Conservation (phyloP, 345 rosid genomes). For the Eucalyptus regnans region DNA sequence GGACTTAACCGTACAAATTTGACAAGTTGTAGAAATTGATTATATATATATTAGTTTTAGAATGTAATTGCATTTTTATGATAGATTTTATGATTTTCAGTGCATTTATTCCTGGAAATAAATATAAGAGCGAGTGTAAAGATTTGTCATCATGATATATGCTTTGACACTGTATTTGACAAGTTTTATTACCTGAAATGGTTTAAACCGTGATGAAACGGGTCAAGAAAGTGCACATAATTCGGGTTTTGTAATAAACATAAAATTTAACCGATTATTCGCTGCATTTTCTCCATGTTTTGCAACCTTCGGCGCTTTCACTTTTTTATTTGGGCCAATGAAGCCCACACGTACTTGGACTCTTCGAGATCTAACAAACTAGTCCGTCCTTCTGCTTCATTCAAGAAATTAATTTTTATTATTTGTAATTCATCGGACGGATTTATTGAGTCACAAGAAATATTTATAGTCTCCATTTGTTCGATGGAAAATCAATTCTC, state of each 20-base stretch:
- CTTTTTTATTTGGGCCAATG: background rate
- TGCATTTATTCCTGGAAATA: rapidly evolving
- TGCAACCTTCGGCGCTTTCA: background rate
- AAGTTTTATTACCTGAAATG: background rate
- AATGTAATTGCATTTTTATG: no score
- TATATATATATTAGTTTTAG: no score
- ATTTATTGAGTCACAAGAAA: background rate
- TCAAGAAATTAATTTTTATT: no score
- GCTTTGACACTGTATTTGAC: background rate
- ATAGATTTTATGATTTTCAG: background rate
- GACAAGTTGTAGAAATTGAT: no score
- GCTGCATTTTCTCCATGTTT: background rate
- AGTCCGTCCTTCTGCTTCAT: no score
- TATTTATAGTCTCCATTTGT: background rate
- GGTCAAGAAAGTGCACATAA: background rate
- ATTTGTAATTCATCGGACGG: rapidly evolving
- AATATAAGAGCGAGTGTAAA: background rate
- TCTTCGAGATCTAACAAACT: no score
- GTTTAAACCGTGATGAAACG: background rate
- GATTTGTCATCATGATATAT: background rate
- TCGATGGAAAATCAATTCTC: background rate
- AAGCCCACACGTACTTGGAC: background rate
- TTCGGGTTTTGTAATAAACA: background rate
- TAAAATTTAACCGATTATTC: background rate
- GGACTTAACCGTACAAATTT: no score